Conservation (phyloP, 306 rosid species). For the Malus fusca region DNA sequence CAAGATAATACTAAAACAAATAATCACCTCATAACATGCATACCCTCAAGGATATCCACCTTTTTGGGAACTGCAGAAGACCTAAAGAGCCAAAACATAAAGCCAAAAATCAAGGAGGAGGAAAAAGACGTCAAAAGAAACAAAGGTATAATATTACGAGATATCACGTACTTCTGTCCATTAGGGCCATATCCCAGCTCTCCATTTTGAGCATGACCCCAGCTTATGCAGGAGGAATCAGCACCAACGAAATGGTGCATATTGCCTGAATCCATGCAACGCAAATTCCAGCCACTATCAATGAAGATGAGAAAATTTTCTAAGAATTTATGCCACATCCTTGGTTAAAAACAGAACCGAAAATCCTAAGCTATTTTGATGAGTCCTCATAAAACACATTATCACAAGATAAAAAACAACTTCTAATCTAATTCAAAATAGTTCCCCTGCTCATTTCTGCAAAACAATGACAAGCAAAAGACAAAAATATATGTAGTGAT, state of each 20-base stretch:
- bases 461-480: not conserved
- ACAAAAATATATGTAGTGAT: not conserved
- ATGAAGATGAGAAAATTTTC: not conserved
- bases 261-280: conserved; percentile 96
- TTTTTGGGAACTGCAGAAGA: conserved; percentile 91
- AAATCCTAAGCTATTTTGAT: not conserved
- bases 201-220: conserved; percentile 98
- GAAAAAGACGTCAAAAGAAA: not conserved
- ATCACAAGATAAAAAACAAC: not conserved
- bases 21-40: conserved; percentile 75
- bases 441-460: not conserved
- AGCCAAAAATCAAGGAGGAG: not conserved
- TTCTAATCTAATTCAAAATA: not conserved
- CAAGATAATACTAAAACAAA: not conserved
- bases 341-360: not conserved
- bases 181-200: conserved; percentile 95
- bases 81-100: conserved; percentile 31
- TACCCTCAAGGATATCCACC: conserved; percentile 88
- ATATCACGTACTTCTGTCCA: conserved; percentile 79
- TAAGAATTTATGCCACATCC: conserved; percentile 14
- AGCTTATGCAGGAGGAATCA: conserved; percentile 91
- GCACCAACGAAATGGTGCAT: conserved; percentile 99
- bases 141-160: not conserved
- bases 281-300: conserved; percentile 86
- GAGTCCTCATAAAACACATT: not conserved